These are phyloP conservation scores for Brassica incana DNA, from an alignment of 345 rosid species.

Conservation along the genomic window DNA sequence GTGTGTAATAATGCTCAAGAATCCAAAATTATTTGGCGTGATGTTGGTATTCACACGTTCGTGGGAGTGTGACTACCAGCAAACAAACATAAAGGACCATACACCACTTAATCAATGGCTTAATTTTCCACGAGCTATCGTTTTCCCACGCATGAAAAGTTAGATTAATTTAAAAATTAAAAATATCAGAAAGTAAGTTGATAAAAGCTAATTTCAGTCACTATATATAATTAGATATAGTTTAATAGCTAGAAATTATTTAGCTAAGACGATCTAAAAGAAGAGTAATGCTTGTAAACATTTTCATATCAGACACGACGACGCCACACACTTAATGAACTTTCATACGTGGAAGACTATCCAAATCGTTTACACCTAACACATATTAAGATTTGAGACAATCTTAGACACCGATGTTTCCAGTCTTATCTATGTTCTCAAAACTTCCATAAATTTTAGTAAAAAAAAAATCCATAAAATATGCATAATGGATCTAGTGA, in stretches of 20 bases:
- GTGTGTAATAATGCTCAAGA: constrained; percentile 4
- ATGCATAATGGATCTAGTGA: too few relatives aligned
- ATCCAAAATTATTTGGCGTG: constrained; percentile 16
- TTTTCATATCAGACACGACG: neutral
- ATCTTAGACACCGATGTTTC: neutral
- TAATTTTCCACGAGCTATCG: constrained; percentile 29
- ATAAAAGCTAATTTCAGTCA: neutral
- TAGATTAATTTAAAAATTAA: neutral
- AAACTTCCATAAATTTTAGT: neutral
- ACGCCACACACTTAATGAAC: neutral
- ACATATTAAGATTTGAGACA: neutral
- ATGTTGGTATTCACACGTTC: constrained; percentile 24
- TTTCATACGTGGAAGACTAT: neutral
- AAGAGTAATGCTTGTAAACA: neutral
- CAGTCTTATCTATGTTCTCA: neutral
- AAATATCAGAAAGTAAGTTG: constrained; percentile 1
- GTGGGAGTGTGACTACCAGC: constrained; percentile 24
- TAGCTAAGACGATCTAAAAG: neutral
- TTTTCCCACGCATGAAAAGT: constrained; percentile 10
- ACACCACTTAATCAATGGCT: constrained; percentile 20
- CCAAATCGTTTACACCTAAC: neutral
- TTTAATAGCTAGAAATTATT: neutral
- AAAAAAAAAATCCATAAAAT: neutral
- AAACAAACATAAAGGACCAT: constrained; percentile 7
- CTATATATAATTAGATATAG: neutral